Percentiles rank a stretch among this genome's conserved stretches.
phyloP scores from a whole-genome alignment of 2,329 filamentous ascomycete species.

The Cladosporium sp. region DNA sequence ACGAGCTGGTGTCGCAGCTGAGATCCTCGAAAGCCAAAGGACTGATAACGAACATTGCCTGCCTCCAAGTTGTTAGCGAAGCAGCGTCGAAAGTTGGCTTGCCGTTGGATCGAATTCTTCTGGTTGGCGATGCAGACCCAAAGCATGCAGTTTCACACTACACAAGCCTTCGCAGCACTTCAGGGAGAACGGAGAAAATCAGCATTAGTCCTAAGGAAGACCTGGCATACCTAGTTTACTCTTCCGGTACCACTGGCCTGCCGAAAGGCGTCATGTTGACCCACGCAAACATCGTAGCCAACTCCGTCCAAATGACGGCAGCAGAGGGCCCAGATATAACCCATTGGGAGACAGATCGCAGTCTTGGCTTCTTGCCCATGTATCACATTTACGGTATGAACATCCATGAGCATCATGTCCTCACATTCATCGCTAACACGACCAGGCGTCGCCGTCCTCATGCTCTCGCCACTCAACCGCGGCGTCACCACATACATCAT shows the following conservation, averaged over 20 bases:
- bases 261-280: constrained; percentile 82
- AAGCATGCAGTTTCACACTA: constrained; percentile 68
- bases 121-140: constrained; percentile 72
- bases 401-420: too few relatives aligned
- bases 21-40: constrained; percentile 73
- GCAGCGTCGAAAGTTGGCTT: constrained; percentile 73
- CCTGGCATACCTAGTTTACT: constrained; percentile 71
- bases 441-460: constrained; percentile 48
- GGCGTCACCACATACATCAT: constrained; percentile 73
- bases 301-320: constrained; percentile 36
- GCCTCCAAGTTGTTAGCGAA: constrained; percentile 63
- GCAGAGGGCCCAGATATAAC: not conserved
- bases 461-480: constrained; percentile 57
- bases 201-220: not conserved
- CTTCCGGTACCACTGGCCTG: constrained; percentile 74
- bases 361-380: not conserved
- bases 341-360: not conserved
- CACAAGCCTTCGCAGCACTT: constrained; percentile 65
- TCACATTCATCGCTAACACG: not conserved
- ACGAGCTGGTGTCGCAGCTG: constrained; percentile 83
- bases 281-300: constrained; percentile 75
- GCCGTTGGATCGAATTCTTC: constrained; percentile 67
- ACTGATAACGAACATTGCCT: constrained; percentile 69
- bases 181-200: constrained; percentile 46
- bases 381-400: constrained; percentile 58